Evolutionary conservation across 164 flowering plant species (phyloP).

Genomic region (Umbellularia californica): DNA sequence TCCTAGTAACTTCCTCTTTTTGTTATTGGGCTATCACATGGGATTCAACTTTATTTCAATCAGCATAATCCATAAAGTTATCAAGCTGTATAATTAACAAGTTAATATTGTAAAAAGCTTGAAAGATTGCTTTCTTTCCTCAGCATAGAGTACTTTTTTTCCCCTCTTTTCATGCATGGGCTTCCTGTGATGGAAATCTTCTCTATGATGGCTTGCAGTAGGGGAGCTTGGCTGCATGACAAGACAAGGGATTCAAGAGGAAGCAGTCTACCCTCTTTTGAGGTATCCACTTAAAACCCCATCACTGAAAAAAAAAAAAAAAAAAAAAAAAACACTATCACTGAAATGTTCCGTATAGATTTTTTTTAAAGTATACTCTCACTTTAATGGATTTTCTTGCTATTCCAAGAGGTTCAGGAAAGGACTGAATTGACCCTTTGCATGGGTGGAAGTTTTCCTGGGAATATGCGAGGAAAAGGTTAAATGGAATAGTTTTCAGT

Average conservation of each 20-base stretch:
- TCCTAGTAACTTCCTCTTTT: constrained; percentile 29
- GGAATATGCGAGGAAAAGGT: neutral
- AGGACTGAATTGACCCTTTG: neutral
- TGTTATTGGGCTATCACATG: constrained; percentile 51
- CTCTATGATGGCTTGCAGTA: constrained; percentile 47
- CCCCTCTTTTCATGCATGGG: constrained; percentile 41
- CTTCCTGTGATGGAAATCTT: constrained; percentile 58
- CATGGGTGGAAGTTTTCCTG: neutral
- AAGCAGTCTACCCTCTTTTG: constrained; percentile 39
- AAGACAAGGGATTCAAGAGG: constrained; percentile 53
- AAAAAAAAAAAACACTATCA: neutral
- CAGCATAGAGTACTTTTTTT: constrained; percentile 25
- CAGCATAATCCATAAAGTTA: constrained; percentile 22
- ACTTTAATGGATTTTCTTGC: neutral
- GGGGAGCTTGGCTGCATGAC: constrained; percentile 87
- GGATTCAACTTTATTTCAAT: constrained; percentile 43
- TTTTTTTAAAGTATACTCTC: neutral
- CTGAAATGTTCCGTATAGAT: constrained; percentile 1
- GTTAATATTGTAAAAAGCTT: constrained; percentile 20
- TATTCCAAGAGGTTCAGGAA: neutral
- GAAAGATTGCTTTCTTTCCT: constrained; percentile 37
- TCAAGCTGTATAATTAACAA: constrained; percentile 15
- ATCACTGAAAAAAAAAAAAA: neutral
- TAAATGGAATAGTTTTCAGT: neutral
- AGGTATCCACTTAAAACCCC: constrained; percentile 45